Percentiles rank a stretch among this genome's conserved stretches.
phyloP scores from a whole-genome alignment of 2,329 filamentous ascomycete species.

The Bipolaris victoriae region DNA sequence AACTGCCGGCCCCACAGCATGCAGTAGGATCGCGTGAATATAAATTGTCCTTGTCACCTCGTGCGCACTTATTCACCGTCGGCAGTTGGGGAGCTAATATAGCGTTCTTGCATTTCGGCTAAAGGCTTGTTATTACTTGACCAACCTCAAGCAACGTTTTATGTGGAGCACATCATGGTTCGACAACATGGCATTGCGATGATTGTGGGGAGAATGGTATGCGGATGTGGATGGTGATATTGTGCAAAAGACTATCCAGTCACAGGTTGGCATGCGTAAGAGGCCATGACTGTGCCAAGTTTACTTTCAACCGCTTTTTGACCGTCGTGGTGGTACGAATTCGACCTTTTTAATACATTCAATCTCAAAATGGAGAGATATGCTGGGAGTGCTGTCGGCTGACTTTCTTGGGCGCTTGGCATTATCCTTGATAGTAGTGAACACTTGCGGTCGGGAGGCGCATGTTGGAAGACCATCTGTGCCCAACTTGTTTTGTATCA shows the following conservation, averaged over 20 bases:
- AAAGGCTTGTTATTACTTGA: slow-evolving; percentile 24
- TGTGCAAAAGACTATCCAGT: not conserved
- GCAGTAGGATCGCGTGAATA: not conserved
- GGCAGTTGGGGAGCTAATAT: slow-evolving; percentile 22
- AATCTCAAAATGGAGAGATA: too few relatives aligned
- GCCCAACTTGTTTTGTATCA: too few relatives aligned
- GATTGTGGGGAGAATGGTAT: not conserved
- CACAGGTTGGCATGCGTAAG: too few relatives aligned
- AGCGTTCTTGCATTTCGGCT: slow-evolving; percentile 16
- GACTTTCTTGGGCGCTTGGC: too few relatives aligned
- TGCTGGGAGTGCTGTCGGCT: too few relatives aligned
- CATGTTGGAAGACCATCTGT: too few relatives aligned
- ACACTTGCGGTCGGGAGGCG: too few relatives aligned
- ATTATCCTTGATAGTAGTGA: too few relatives aligned
- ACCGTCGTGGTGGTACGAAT: too few relatives aligned
- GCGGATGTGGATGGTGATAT: not conserved
- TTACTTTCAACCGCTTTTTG: too few relatives aligned
- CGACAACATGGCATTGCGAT: not conserved
- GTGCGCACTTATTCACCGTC: slow-evolving; percentile 1
- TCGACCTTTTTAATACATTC: too few relatives aligned
- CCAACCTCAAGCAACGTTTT: slow-evolving; percentile 4
- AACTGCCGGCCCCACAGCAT: slow-evolving; percentile 7
- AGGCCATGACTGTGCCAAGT: too few relatives aligned
- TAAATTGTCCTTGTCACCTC: slow-evolving; percentile 2
- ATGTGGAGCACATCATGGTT: not conserved